Evolutionary conservation across 768 basidiomycete genomes (phyloP).

Genomic region (Lactarius hengduanensis): DNA sequence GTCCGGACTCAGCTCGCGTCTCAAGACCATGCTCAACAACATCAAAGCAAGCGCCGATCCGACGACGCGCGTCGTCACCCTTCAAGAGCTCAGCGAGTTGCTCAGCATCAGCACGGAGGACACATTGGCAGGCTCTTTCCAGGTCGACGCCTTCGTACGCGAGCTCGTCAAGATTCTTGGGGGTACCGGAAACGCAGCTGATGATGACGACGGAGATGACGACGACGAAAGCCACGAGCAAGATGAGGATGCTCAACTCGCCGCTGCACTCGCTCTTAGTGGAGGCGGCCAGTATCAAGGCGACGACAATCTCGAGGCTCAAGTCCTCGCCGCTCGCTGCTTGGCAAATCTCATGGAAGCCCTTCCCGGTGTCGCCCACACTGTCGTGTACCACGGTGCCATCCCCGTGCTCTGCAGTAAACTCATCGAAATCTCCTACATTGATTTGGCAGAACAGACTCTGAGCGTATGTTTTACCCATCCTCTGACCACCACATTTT

Average conservation of each 20-base stretch:
- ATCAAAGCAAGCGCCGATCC: constrained; percentile 84
- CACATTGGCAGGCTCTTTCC: constrained; percentile 94
- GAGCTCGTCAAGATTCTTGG: constrained; percentile 91
- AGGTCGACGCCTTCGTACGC: constrained; percentile 86
- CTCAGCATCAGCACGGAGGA: constrained; percentile 97
- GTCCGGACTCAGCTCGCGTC: constrained; percentile 80
- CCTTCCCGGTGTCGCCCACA: constrained; percentile 96
- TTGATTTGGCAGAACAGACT: constrained; percentile 97
- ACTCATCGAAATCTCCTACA: constrained; percentile 94
- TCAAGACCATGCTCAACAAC: constrained; percentile 88
- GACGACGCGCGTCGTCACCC: constrained; percentile 79
- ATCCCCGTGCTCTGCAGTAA: constrained; percentile 98
- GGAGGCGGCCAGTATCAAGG: constrained; percentile 63
- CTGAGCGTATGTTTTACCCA: constrained; percentile 70
- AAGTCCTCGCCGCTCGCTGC: constrained; percentile 94
- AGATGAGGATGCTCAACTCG: constrained; percentile 85
- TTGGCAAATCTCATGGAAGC: constrained; percentile 98
- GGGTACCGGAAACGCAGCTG: constrained; percentile 66
- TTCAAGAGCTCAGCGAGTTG: constrained; percentile 93
- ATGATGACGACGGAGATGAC: constrained; percentile 67
- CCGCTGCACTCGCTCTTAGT: constrained; percentile 84
- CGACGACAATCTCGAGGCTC: constrained; percentile 88
- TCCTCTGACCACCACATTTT: constrained; percentile 17
- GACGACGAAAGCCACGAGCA: constrained; percentile 60
- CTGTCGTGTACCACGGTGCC: constrained; percentile 96